Evolutionary conservation across 495 filamentous ascomycete genomes (phyloP), one percentile per base, ranked within the genome.

Genomic region (Pyrenula massariospora): DNA sequence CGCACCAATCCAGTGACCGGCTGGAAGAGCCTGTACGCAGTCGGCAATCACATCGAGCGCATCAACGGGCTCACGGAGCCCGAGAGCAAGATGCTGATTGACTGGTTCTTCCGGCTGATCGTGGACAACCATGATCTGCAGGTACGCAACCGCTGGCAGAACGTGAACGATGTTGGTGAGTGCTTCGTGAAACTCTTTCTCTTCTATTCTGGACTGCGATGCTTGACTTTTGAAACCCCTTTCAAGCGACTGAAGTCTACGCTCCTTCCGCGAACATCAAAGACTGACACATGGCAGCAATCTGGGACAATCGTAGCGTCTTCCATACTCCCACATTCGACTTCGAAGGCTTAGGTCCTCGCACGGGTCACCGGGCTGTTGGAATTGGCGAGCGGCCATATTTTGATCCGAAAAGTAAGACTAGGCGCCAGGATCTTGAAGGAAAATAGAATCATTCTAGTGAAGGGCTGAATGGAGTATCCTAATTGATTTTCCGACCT

Each of bases 1-100:
- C 84, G 88, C 10, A 91, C 87, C 19, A 89, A 91, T 65, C 87
- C 88, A 0, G 78, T 91, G 0, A 90, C 88, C 0, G 88, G 88
- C 1, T 91, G 88, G 87, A 89, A 87, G 72, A 75, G 69, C 36
- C 68, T 93, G 24, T 91, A 86, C 60, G 83, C 79, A 0, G 74
- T 85, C 11, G 84, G 84, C 20, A 66, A 66, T 2, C 82, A 86
- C 67, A 70, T 80, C 5, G 64, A 79, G 57, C 68, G 75, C 21
- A 80, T 91, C 66, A 82, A 90, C 60, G 87, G 74, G 8, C 64
- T 92, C 22, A 75, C 77, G 0, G 76, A 82, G 20, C 70, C 76
- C 12, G 88, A 92, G 73, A 82, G 77, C 55, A 65, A 73, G 19
- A 61, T 74, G 48, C 68, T 89, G 25, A 68, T 90, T 12, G 64